Percentiles rank a stretch among this genome's conserved stretches.
Conservation (phyloP, 148 eudicot species). For the Arbutus unedo region DNA sequence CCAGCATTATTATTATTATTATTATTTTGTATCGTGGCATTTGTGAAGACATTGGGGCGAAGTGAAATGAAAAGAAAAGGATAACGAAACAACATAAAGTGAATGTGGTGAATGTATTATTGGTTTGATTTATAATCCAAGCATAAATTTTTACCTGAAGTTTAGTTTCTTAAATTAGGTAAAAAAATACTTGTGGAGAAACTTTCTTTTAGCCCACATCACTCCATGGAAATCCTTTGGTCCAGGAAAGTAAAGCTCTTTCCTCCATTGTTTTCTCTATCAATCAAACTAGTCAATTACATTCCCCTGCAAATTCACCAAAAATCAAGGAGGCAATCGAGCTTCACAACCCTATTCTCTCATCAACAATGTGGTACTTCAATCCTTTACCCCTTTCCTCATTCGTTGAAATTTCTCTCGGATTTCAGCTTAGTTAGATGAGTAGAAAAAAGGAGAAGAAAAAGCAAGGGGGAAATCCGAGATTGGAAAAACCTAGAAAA, state of each 20-base stretch:
- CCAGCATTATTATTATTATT: no score
- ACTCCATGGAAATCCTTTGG: neutral
- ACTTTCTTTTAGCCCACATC: slow-evolving; percentile 3
- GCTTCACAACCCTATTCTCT: neutral
- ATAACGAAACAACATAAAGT: no score
- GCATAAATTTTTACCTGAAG: no score
- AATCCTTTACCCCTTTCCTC: neutral
- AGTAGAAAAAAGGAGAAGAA: neutral
- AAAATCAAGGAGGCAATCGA: slow-evolving; percentile 6
- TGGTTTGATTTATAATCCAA: no score
- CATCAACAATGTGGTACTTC: neutral
- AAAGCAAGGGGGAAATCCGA: neutral
- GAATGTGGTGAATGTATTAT: no score
- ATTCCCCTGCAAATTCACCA: neutral
- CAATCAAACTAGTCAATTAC: neutral
- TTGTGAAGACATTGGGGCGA: no score
- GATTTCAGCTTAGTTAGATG: neutral
- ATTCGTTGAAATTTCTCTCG: neutral
- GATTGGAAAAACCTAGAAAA: neutral
- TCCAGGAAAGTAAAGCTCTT: neutral
- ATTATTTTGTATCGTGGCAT: no score
- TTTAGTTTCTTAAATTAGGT: neutral
- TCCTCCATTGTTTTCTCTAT: neutral
- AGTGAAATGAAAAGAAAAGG: no score
- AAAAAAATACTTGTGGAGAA: neutral